phyloP scores from a whole-genome alignment of 1,284 basidiomycete species.

The Heliocybe sulcata region DNA sequence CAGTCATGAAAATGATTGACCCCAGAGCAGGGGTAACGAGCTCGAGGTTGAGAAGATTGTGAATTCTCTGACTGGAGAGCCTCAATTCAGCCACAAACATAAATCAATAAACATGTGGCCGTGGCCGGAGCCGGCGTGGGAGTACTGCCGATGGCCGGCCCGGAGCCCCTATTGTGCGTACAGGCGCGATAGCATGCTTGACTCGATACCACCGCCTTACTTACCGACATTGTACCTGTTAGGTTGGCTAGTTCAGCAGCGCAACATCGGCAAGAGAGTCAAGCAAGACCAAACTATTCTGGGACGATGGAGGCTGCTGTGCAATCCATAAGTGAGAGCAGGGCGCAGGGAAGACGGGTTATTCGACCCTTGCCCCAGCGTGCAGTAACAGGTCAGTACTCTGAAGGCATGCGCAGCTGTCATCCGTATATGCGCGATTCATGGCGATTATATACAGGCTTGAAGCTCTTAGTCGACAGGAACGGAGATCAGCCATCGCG shows the following conservation, averaged over 20 bases:
- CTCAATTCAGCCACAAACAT: no score
- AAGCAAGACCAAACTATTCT: neutral
- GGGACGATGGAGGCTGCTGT: neutral
- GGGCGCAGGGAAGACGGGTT: neutral
- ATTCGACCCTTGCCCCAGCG: neutral
- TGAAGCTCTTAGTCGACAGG: constrained; percentile 35
- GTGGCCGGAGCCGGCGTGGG: no score
- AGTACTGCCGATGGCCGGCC: no score
- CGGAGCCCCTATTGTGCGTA: neutral
- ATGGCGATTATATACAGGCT: constrained; percentile 30
- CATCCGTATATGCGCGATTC: neutral
- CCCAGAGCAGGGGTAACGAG: no score
- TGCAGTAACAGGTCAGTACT: neutral
- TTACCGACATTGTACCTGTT: neutral
- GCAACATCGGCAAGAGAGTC: neutral
- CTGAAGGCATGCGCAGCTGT: neutral
- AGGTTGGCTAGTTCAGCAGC: neutral
- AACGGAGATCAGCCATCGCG: constrained; percentile 26
- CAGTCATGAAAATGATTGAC: no score
- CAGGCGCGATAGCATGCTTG: neutral
- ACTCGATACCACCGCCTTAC: neutral
- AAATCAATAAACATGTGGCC: no score
- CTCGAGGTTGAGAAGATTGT: no score
- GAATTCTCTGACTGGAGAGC: no score
- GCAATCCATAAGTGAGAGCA: neutral